Conservation (phyloP, 768 basidiomycete genomes). For the Boletus eberwhitei region DNA sequence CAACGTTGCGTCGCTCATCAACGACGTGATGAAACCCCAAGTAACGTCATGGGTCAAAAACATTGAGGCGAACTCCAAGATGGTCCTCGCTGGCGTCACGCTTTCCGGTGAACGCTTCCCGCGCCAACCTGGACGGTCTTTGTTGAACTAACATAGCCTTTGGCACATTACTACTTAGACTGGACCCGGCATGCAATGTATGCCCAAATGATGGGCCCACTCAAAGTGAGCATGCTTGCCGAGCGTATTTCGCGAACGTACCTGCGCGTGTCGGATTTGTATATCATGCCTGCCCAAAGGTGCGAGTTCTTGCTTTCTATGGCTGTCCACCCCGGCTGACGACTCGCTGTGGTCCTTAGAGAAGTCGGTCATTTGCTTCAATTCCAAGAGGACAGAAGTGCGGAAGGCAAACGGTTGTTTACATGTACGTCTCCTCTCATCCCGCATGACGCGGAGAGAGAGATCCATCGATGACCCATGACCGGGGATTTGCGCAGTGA, state of each 20-base stretch:
- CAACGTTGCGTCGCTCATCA: slow-evolving; percentile 16
- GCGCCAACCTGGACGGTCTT: background rate
- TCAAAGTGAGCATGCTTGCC: slow-evolving; percentile 23
- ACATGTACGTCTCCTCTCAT: slow-evolving; percentile 1
- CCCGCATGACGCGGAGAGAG: background rate
- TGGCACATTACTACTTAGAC: background rate
- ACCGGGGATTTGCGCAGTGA: background rate
- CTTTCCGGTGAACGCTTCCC: slow-evolving; percentile 4
- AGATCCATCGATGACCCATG: background rate
- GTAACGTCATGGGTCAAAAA: slow-evolving; percentile 15
- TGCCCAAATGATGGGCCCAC: slow-evolving; percentile 21
- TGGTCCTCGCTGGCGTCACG: slow-evolving; percentile 17
- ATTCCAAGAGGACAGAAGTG: slow-evolving; percentile 19
- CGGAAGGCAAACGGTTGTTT: slow-evolving; percentile 14
- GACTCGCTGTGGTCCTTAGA: background rate
- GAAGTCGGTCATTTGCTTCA: slow-evolving; percentile 17
- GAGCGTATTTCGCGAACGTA: slow-evolving; percentile 19
- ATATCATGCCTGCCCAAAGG: slow-evolving; percentile 23
- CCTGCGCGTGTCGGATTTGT: slow-evolving; percentile 17
- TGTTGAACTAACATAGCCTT: background rate
- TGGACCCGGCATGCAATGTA: slow-evolving; percentile 20
- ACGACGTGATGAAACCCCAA: slow-evolving; percentile 20
- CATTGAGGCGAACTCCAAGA: slow-evolving; percentile 12
- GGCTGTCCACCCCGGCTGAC: background rate
- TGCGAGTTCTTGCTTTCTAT: background rate